A percentile compares a stretch with the other conserved stretches of the same genome.
Evolutionary conservation across 2,329 filamentous ascomycete species (phyloP).

Genomic region (Fusarium napiforme): DNA sequence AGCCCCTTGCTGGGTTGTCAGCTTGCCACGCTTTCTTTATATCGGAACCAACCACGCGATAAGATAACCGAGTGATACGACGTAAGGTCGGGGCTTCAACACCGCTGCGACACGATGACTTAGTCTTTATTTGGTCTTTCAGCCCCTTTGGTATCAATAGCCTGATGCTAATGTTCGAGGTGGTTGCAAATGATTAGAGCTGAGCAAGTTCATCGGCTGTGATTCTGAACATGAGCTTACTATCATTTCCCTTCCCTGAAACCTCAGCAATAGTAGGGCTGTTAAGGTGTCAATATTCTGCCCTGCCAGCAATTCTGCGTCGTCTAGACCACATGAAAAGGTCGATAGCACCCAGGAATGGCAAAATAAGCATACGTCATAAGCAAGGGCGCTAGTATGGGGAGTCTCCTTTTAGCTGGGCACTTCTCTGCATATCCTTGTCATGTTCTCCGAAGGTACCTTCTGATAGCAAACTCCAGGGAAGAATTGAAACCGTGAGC

Average conservation of each 20-base stretch:
- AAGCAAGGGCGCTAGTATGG: not conserved
- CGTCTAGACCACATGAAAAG: not conserved
- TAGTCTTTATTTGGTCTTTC: not conserved
- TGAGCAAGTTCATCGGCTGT: not conserved
- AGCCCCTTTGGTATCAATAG: fast-evolving
- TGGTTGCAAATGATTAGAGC: not conserved
- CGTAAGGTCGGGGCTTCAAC: not conserved
- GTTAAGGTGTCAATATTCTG: too few relatives aligned
- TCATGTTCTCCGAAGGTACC: too few relatives aligned
- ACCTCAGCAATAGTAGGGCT: too few relatives aligned
- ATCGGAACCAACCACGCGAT: not conserved
- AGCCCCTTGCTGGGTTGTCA: not conserved
- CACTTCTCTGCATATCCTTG: not conserved
- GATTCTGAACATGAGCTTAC: fast-evolving
- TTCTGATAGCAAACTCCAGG: too few relatives aligned
- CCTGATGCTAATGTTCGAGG: not conserved
- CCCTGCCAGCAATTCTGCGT: fast-evolving
- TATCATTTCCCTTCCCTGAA: too few relatives aligned
- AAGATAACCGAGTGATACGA: not conserved
- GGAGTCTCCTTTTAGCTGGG: not conserved
- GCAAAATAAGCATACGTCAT: not conserved
- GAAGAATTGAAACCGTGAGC: too few relatives aligned
- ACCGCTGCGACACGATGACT: not conserved
- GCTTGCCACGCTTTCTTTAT: not conserved
- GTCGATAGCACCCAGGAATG: too few relatives aligned